Percentiles rank a stretch among this genome's conserved stretches.
These are phyloP conservation scores for Zymoseptoria passerinii DNA, from an alignment of 2,329 filamentous ascomycete species.

Conservation along the genomic window DNA sequence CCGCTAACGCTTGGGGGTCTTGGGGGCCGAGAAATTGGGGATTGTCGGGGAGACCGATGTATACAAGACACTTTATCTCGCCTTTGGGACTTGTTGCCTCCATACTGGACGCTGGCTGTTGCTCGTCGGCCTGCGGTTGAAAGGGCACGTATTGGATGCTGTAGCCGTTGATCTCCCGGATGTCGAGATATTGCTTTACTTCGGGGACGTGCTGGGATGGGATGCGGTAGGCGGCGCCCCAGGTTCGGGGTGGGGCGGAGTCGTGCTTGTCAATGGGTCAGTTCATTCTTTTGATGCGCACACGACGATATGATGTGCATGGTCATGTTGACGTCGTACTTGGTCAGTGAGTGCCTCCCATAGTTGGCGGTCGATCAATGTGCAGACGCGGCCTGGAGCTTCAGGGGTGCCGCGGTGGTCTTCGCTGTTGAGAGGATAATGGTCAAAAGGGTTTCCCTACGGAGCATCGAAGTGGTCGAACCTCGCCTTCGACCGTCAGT, in stretches of 20 bases:
- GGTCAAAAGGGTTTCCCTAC: no score
- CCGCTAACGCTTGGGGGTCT: constrained; percentile 66
- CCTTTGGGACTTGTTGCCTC: no score
- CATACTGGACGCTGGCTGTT: not conserved
- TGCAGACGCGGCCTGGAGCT: constrained; percentile 83
- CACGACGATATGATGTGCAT: not conserved
- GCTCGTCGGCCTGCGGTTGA: not conserved
- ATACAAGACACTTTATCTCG: constrained; percentile 60
- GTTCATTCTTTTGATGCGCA: not conserved
- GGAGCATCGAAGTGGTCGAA: constrained; percentile 4
- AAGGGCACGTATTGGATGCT: constrained; percentile 87
- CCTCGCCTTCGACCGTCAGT: constrained; percentile 19
- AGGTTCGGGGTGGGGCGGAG: constrained; percentile 59
- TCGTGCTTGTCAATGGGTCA: constrained; percentile 40
- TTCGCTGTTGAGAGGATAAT: constrained; percentile 50
- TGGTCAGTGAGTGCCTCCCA: constrained; percentile 70
- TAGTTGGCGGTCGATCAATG: constrained; percentile 74
- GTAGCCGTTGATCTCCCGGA: constrained; percentile 96
- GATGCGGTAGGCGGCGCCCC: constrained; percentile 76
- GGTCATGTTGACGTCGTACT: constrained; percentile 29
- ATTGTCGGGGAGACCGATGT: constrained; percentile 90
- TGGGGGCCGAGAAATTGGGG: constrained; percentile 84
- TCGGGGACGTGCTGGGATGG: constrained; percentile 68
- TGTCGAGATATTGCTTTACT: constrained; percentile 84
- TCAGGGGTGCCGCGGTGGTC: constrained; percentile 90